A percentile compares a stretch with the other conserved stretches of the same genome.
phyloP scores from a whole-genome alignment of 352 stramenopile genomes.

The Phytophthora cactorum region DNA sequence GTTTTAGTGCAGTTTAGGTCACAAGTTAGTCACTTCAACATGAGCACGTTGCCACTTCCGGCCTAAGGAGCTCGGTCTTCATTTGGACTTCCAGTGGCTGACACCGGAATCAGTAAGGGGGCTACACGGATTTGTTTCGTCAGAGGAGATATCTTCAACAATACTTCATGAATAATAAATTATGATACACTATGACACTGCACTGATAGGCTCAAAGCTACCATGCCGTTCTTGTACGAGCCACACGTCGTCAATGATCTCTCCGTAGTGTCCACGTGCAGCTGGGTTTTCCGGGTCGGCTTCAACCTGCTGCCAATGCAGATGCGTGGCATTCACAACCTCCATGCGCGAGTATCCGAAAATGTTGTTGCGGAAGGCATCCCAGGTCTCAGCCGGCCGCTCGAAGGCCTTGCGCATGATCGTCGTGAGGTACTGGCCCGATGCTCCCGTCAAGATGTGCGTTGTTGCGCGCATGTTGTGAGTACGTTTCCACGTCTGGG shows the following conservation, averaged over 20 bases:
- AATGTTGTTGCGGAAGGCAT: slow-evolving; percentile 85
- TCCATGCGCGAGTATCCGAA: slow-evolving; percentile 87
- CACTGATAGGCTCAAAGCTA: slow-evolving; percentile 61
- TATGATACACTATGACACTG: neutral
- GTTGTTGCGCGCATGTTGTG: slow-evolving; percentile 85
- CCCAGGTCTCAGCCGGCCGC: slow-evolving; percentile 55
- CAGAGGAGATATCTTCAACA: too few relatives aligned
- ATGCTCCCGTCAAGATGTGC: slow-evolving; percentile 89
- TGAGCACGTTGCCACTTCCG: too few relatives aligned
- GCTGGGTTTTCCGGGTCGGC: slow-evolving; percentile 79
- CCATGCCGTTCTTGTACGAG: slow-evolving; percentile 89
- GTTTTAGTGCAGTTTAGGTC: too few relatives aligned
- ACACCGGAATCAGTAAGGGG: too few relatives aligned
- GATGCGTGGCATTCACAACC: slow-evolving; percentile 84
- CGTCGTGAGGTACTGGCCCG: slow-evolving; percentile 78
- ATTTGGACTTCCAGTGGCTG: too few relatives aligned
- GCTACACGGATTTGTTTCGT: too few relatives aligned
- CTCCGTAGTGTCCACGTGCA: slow-evolving; percentile 70
- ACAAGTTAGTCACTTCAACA: too few relatives aligned
- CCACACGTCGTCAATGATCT: slow-evolving; percentile 89
- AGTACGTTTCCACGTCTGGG: slow-evolving; percentile 58
- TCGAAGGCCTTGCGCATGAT: slow-evolving; percentile 83
- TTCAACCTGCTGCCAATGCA: slow-evolving; percentile 89
- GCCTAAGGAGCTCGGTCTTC: too few relatives aligned
- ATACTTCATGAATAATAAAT: too few relatives aligned